Percentiles rank a stretch among this genome's conserved stretches.
Conservation (phyloP, 306 rosid genomes). For the Prunus davidiana region DNA sequence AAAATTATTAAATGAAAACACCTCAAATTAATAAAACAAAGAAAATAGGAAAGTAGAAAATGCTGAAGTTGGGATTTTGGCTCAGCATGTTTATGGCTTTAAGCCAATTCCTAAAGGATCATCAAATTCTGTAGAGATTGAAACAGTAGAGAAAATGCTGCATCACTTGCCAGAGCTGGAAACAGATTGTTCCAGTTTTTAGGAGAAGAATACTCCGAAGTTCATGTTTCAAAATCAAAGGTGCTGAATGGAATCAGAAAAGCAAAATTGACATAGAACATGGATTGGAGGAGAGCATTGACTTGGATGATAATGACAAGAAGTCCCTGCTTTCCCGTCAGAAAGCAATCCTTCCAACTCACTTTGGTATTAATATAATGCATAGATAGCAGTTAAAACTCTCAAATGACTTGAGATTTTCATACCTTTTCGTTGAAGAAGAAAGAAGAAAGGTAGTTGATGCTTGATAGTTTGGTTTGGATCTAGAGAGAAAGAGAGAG, state of each 20-base stretch:
- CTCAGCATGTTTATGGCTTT: constrained; percentile 64
- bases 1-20: no score
- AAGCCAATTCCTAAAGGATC: constrained; percentile 62
- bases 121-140: constrained; percentile 41
- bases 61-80: constrained; percentile 57
- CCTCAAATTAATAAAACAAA: no score
- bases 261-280: constrained; percentile 22
- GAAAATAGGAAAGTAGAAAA: no score
- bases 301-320: constrained; percentile 40
- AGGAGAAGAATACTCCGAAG: constrained; percentile 18
- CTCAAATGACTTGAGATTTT: no score
- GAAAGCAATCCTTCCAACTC: no score
- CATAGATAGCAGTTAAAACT: no score
- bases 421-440: no score
- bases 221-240: constrained; percentile 27
- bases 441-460: no score
- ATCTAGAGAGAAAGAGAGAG: no score
- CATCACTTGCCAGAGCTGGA: constrained; percentile 61
- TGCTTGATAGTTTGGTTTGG: no score
- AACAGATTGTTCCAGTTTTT: constrained; percentile 5
- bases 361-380: no score
- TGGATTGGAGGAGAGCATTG: constrained; percentile 25
- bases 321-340: constrained; percentile 37
- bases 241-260: constrained; percentile 17
- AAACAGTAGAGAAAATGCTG: constrained; percentile 73